Evolutionary conservation across 257 asterid species (phyloP).

Genomic region (Solanum raphanifolium): DNA sequence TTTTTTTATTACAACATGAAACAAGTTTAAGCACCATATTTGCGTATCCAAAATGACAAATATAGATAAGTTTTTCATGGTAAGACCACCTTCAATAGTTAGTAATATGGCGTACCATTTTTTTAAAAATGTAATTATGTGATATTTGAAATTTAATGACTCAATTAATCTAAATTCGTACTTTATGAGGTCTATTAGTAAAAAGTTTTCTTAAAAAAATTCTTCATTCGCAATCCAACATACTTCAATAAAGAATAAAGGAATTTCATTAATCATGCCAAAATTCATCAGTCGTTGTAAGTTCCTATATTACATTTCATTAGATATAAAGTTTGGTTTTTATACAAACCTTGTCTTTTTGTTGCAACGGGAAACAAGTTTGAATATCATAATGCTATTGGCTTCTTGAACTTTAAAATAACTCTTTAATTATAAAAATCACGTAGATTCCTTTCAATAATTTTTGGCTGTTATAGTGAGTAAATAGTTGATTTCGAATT

Average conservation of each 20-base stretch:
- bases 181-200: not conserved
- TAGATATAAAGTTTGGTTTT: not conserved
- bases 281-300: not conserved
- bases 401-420: not conserved
- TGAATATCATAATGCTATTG: not conserved
- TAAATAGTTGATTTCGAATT: not conserved
- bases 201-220: not conserved
- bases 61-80: not conserved
- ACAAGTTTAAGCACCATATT: not conserved
- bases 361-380: not conserved
- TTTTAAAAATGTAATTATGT: fast-evolving
- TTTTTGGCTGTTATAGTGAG: not conserved
- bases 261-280: not conserved
- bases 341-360: not conserved
- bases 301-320: not conserved
- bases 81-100: not conserved
- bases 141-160: not conserved
- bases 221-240: not conserved
- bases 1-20: too few species aligned
- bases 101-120: not conserved
- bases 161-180: not conserved
- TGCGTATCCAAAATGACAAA: not conserved
- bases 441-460: not conserved
- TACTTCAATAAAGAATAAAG: not conserved
- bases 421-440: not conserved